Evolutionary conservation across 352 stramenopile genomes (phyloP).

Genomic region (Chrysophaeum taylorii): DNA sequence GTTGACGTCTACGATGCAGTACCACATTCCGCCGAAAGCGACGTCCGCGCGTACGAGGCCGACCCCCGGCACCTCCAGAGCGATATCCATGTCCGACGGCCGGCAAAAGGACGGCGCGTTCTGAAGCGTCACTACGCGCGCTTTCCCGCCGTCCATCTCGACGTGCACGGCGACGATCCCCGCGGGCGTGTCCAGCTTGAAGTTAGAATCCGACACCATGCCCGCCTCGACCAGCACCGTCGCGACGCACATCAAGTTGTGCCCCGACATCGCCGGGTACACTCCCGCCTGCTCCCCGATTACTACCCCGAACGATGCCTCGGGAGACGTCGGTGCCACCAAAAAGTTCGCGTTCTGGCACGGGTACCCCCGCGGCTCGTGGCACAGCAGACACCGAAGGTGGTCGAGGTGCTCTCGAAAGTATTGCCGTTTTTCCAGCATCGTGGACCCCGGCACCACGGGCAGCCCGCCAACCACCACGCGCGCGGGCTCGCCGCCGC

Average conservation of each 20-base stretch:
- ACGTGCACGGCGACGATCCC: constrained; percentile 9
- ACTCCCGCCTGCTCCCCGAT: constrained; percentile 23
- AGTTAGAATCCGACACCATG: constrained; percentile 16
- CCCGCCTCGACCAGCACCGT: constrained; percentile 23
- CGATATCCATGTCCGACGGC: background rate
- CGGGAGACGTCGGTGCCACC: background rate
- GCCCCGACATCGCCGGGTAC: constrained; percentile 26
- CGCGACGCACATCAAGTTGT: constrained; percentile 29
- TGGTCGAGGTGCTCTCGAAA: constrained; percentile 23
- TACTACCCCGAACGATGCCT: constrained; percentile 6
- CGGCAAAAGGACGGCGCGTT: constrained; percentile 23
- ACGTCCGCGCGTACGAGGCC: constrained; percentile 13
- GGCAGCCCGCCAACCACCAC: constrained; percentile 3
- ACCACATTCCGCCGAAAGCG: constrained; percentile 27
- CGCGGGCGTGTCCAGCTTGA: constrained; percentile 18
- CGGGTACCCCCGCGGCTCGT: constrained; percentile 31
- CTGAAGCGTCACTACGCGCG: background rate
- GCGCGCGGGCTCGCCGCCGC: constrained; percentile 12
- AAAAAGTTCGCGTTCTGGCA: constrained; percentile 33
- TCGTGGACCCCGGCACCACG: background rate
- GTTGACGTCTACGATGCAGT: constrained; percentile 22
- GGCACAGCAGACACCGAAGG: constrained; percentile 25
- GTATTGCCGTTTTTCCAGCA: constrained; percentile 20
- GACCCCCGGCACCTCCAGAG: constrained; percentile 13
- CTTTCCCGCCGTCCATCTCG: background rate